Evolutionary conservation across 805 yeast genomes (phyloP).

Genomic region (Ogataea allantospora): DNA sequence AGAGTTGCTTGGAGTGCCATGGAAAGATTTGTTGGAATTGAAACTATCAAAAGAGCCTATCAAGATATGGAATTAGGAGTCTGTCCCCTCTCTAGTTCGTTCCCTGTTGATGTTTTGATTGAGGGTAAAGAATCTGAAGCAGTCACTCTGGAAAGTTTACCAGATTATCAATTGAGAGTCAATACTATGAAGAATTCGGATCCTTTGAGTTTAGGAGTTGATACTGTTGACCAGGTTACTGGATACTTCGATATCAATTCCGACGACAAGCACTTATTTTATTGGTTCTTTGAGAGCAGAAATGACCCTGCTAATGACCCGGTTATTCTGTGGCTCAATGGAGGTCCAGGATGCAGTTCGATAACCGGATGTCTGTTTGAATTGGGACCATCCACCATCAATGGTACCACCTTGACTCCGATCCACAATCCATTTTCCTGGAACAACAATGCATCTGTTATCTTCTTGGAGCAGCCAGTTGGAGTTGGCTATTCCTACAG

Average conservation of each 20-base stretch:
- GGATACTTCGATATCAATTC: conserved; percentile 74
- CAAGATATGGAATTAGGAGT: conserved; percentile 10
- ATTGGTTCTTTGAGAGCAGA: conserved; percentile 82
- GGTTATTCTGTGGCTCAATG: conserved; percentile 83
- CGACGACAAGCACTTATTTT: conserved; percentile 78
- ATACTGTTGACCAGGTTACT: conserved; percentile 75
- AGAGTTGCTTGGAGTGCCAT: conserved; percentile 16
- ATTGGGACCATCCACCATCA: conserved; percentile 74
- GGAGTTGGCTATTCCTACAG: conserved; percentile 74
- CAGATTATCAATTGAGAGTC: conserved; percentile 28
- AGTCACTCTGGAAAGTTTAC: conserved; percentile 14
- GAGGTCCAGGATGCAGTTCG: conserved; percentile 95
- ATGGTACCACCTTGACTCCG: conserved; percentile 56
- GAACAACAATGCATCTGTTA: conserved; percentile 82
- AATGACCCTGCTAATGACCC: conserved; percentile 87
- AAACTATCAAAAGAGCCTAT: conserved; percentile 8
- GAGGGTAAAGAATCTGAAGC: conserved; percentile 6
- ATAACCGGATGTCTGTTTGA: conserved; percentile 85
- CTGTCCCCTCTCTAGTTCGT: conserved; percentile 12
- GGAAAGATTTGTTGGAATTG: conserved; percentile 10
- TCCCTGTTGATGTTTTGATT: conserved; percentile 5
- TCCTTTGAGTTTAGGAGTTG: conserved; percentile 74
- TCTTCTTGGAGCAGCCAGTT: conserved; percentile 86
- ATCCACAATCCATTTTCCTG: conserved; percentile 73
- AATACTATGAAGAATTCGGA: conserved; percentile 24